Base-by-base conservation (phyloP, 2,329 filamentous ascomycete species). In the Pseudocercospora ulei region DNA sequence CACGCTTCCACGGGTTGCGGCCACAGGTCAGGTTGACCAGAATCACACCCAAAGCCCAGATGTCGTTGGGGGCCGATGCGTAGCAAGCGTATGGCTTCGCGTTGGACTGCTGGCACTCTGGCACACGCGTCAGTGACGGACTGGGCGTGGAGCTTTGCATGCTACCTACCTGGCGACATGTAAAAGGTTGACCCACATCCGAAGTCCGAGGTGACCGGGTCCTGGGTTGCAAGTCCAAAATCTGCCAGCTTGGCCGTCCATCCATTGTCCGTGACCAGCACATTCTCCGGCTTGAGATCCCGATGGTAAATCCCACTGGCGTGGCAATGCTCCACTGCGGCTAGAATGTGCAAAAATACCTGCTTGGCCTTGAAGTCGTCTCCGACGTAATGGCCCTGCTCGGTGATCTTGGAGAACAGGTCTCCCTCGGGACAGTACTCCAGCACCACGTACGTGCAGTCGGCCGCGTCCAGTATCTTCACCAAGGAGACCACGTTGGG, bases 151-250 rank as follows among this genome's bases (percentile, higher is more conserved):
- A 3, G 13, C 6, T 8, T 3, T 7, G 7, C 6, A 19, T 13
- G 5, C 4, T 27, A 47, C 50, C 16, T 81, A 95, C 88, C 88
- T 75, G 90, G 90, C 59, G 86, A 94, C 90, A 96, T 98, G 68
- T 98, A 98, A 58, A 96, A 96, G 8, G 88, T 96, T 19, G 90
- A 96, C 48, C 90, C 90, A 62, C 90, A 98, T 57, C 90, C 90
- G 64, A 94, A 95, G 62, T 98, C 90, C 54, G 86, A 82, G 49
- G 88, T 94, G 52, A 80, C 71, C 50, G 77, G 72, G 50, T 88
- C 83, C 42, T 77, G 78, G 14, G 86, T 96, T 43, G 90, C 90
- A 39, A 98, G 75, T 60, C 90, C 90, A 71, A 98, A 98, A 65
- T 98, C 90, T 51, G 88, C 90, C 50, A 98, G 75, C 68, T 96